A percentile compares a stretch with the other conserved stretches of the same genome.
Conservation (phyloP, 148 eudicot species). For the Oxyria digyna region DNA sequence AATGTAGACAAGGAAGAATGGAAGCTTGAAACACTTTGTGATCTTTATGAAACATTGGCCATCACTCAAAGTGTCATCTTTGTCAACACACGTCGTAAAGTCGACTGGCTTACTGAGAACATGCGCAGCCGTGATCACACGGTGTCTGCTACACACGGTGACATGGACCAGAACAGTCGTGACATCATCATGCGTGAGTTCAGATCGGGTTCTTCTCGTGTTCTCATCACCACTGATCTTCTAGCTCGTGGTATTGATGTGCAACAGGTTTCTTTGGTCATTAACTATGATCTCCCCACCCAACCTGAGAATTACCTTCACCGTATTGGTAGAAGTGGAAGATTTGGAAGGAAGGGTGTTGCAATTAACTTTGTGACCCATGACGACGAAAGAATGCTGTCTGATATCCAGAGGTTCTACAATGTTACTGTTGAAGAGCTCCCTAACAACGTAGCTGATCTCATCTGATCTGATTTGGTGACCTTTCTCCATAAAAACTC, state of each 20-base stretch:
- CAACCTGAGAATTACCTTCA: constrained; percentile 28
- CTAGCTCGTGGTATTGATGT: constrained; percentile 27
- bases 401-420: constrained; percentile 24
- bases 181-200: constrained; percentile 26
- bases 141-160: constrained; percentile 13
- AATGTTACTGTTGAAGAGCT: constrained; percentile 21
- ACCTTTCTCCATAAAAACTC: background rate
- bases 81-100: constrained; percentile 23
- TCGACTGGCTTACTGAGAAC: constrained; percentile 24
- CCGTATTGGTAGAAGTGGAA: constrained; percentile 23
- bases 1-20: constrained; percentile 9
- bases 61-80: constrained; percentile 22
- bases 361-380: constrained; percentile 22
- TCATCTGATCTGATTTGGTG: constrained; percentile 4
- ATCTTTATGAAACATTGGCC: constrained; percentile 6
- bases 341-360: constrained; percentile 17
- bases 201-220: constrained; percentile 25
- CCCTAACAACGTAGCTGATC: constrained; percentile 14
- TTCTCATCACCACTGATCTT: constrained; percentile 24
- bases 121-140: constrained; percentile 25
- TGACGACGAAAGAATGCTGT: constrained; percentile 21
- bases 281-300: constrained; percentile 24
- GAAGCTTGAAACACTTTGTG: constrained; percentile 11
- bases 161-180: constrained; percentile 23
- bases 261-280: constrained; percentile 23